These are phyloP conservation scores for Phytophthora podocarpi DNA, from an alignment of 352 stramenopile species.

Conservation along the genomic window DNA sequence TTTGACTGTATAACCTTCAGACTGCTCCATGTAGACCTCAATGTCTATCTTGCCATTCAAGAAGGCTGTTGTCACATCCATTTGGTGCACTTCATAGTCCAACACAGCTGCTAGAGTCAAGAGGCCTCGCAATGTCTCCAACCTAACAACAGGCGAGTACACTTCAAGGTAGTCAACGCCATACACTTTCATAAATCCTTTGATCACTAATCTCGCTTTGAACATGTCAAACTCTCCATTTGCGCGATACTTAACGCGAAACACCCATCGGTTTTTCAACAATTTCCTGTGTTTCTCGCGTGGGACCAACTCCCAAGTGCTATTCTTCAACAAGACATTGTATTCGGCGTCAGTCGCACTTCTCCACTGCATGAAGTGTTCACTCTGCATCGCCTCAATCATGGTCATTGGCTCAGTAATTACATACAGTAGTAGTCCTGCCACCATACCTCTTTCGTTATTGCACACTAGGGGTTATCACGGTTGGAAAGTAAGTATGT, in stretches of 20 bases:
- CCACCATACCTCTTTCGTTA: too few relatives aligned
- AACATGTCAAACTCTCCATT: too few relatives aligned
- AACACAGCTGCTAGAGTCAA: neutral
- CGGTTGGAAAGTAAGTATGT: too few relatives aligned
- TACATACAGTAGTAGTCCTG: constrained; percentile 2
- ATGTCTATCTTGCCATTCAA: too few relatives aligned
- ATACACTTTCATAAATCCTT: neutral
- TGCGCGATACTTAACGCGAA: constrained; percentile 7
- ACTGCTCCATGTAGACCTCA: too few relatives aligned
- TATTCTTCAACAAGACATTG: neutral
- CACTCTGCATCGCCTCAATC: neutral
- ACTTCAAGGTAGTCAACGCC: neutral
- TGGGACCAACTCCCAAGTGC: constrained; percentile 5
- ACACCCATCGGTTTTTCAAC: constrained; percentile 8
- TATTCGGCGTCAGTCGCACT: neutral
- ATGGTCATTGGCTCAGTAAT: neutral
- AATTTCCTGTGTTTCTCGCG: constrained; percentile 4
- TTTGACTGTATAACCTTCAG: too few relatives aligned
- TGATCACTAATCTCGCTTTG: too few relatives aligned
- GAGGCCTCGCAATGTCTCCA: neutral
- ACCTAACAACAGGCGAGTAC: neutral
- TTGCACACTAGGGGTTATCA: too few relatives aligned
- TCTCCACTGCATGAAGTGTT: neutral
- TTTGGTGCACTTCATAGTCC: neutral
- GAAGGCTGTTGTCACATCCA: too few relatives aligned